Percentiles rank a stretch among this genome's conserved stretches.
phyloP scores from a whole-genome alignment of 169 alveolate genomes.

The Cardiosporidium cionae region DNA sequence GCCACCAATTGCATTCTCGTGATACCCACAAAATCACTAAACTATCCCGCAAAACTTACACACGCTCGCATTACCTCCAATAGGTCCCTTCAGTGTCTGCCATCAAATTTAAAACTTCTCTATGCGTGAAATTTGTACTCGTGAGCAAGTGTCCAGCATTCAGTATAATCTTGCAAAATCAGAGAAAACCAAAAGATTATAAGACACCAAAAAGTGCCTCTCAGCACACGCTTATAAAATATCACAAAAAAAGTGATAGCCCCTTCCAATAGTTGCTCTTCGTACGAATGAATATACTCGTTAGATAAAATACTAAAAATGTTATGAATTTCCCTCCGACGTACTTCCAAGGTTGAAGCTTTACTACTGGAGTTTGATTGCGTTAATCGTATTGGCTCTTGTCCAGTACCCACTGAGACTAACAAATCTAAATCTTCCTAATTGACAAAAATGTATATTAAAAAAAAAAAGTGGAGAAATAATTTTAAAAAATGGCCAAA shows the following conservation, averaged over 20 bases:
- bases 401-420: conserved; percentile 45
- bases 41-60: too few relatives aligned
- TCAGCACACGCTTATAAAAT: too few relatives aligned
- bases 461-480: not conserved
- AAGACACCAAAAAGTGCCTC: too few relatives aligned
- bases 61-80: conserved; percentile 23
- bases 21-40: too few relatives aligned
- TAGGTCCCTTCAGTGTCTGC: conserved; percentile 35
- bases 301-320: not conserved
- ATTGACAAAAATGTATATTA: not conserved
- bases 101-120: conserved; percentile 37
- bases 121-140: conserved; percentile 28
- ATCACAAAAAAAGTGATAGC: too few relatives aligned
- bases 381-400: conserved; percentile 24
- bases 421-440: conserved; percentile 40
- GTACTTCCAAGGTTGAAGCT: not conserved
- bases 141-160: conserved; percentile 32
- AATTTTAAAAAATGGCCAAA: not conserved
- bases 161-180: conserved; percentile 27
- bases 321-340: not conserved
- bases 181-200: too few relatives aligned
- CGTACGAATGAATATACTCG: not conserved
- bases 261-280: too few relatives aligned
- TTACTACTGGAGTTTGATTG: conserved; percentile 7
- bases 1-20: too few relatives aligned